A percentile compares a stretch with the other conserved stretches of the same genome.
Conservation (phyloP, 768 basidiomycete species). For the Lentinus tigrinus region DNA sequence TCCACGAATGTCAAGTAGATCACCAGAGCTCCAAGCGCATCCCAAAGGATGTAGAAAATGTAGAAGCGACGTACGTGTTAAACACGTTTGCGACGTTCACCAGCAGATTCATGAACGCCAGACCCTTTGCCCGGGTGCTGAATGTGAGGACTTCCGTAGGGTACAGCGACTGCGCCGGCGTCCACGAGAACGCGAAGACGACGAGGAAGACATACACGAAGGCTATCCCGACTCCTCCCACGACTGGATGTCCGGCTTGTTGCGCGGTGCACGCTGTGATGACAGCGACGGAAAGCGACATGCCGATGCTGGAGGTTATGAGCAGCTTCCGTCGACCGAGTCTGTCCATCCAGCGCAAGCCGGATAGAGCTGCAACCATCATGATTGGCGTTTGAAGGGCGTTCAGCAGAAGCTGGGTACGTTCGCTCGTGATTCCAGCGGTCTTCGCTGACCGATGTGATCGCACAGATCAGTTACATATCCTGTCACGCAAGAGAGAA, state of each 20-base stretch:
- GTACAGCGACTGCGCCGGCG: slow-evolving; percentile 64
- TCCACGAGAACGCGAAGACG: slow-evolving; percentile 26
- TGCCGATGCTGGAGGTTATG: slow-evolving; percentile 29
- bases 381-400: slow-evolving; percentile 32
- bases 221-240: slow-evolving; percentile 31
- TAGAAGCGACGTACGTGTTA: slow-evolving; percentile 63
- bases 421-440: slow-evolving; percentile 33
- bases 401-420: slow-evolving; percentile 27
- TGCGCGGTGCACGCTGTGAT: slow-evolving; percentile 34
- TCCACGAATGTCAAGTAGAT: slow-evolving; percentile 59
- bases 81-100: slow-evolving; percentile 69
- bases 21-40: slow-evolving; percentile 58
- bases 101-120: slow-evolving; percentile 70
- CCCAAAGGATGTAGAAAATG: slow-evolving; percentile 62
- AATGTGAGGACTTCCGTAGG: slow-evolving; percentile 80
- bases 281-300: slow-evolving; percentile 28
- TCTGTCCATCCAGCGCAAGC: slow-evolving; percentile 32
- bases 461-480: neutral
- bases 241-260: slow-evolving; percentile 26
- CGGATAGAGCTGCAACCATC: slow-evolving; percentile 34
- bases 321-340: slow-evolving; percentile 33
- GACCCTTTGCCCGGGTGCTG: slow-evolving; percentile 63
- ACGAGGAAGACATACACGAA: slow-evolving; percentile 25
- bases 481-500: neutral
- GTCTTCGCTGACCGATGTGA: slow-evolving; percentile 23